Base-by-base conservation (phyloP, 345 rosid genomes). In the Moringa oleifera region DNA sequence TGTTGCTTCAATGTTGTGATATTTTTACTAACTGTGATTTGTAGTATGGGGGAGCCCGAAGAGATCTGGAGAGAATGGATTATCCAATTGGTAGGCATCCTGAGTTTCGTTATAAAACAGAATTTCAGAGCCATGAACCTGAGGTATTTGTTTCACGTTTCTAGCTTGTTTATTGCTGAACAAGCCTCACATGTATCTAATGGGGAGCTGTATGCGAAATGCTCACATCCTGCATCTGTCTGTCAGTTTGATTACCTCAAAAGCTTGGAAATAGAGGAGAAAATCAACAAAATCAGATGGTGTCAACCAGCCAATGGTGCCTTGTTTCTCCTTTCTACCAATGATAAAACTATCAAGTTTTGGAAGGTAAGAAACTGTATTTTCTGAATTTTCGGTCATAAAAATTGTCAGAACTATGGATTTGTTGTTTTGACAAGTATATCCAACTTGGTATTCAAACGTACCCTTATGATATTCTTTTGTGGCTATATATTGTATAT, bases 211-310 rank as follows among this genome's bases (percentile, higher is more conserved):
- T n/a, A n/a, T n/a, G n/a, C n/a, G n/a, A n/a, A n/a, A n/a, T 33
- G 11, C 37, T 41, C 47, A 41, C 13, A 7, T 41, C 8, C 33
- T 28, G 8, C 33, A 23, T 64, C 59, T 61, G 66, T 66, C 9
- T 77, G 52, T 63, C 89, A 95, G 99, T 95, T 95, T 82, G 99
- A 95, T 81, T 95, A 95, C 81, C 91, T 95, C 66, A 95, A 95
- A 86, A 95, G 99, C 72, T 89, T 95, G 96, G 99, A 95, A 75
- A 95, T 95, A 77, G 99, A 95, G 83, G 99, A 95, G 80, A 95
- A 95, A 86, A 91, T 95, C 66, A 95, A 91, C 85, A 95, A 95
- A 82, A 95, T 95, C 76, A 83, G 96, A 75, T 95, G 99, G 99
- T 95, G 98, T 75, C 97, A 91, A 74, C 80, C 85, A 55, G 90